Percentiles rank a stretch among this genome's conserved stretches.
phyloP scores from a whole-genome alignment of 768 basidiomycete species.

The Imleria badia region DNA sequence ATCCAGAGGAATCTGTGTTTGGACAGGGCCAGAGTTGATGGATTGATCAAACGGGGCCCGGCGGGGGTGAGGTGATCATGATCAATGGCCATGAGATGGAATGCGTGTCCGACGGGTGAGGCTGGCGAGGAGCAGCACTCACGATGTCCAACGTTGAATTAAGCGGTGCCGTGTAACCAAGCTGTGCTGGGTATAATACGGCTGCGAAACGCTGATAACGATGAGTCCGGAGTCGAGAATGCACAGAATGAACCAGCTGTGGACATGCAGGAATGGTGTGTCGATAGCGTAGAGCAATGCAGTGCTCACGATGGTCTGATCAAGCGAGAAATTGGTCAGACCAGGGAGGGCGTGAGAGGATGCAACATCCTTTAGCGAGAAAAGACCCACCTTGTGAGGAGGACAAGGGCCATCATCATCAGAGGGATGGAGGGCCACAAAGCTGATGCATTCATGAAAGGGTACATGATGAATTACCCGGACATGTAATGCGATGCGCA shows the following conservation, averaged over 20 bases:
- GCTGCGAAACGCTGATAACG: background rate
- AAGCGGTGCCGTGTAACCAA: background rate
- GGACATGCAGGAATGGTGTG: conserved; percentile 25
- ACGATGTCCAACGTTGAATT: background rate
- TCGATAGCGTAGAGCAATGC: conserved; percentile 12
- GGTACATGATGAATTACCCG: background rate
- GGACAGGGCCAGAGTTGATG: background rate
- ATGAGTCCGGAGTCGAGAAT: background rate
- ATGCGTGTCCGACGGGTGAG: conserved; percentile 4
- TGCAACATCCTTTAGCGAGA: conserved; percentile 5
- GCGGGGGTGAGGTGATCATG: background rate
- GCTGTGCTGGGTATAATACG: background rate
- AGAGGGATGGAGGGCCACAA: conserved; percentile 6
- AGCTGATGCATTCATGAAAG: conserved; percentile 1
- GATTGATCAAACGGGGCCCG: conserved; percentile 3
- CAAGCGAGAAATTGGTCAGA: background rate
- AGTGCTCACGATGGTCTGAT: conserved; percentile 1
- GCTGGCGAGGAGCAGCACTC: background rate
- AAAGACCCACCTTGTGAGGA: conserved; percentile 3
- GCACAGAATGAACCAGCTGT: conserved; percentile 1
- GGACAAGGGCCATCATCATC: background rate
- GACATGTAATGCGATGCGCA: background rate
- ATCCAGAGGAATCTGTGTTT: background rate
- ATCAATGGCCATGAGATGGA: conserved; percentile 1
- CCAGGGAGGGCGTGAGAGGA: conserved; percentile 11